phyloP scores from a whole-genome alignment of 2,329 filamentous ascomycete species.

The Talaromyces sp. region DNA sequence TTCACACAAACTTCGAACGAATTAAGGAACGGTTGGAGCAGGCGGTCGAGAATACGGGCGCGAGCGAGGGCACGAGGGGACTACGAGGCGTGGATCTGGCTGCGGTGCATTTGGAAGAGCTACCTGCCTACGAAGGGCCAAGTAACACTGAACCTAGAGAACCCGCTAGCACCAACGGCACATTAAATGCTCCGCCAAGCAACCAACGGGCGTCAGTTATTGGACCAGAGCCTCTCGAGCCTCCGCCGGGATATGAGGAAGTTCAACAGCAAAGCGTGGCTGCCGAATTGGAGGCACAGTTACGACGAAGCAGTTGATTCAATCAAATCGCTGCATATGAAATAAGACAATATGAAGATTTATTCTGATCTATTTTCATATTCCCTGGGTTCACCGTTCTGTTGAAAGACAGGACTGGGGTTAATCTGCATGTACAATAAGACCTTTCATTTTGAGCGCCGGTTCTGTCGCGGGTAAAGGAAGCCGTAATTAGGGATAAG shows the following conservation, averaged over 20 bases:
- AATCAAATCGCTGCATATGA: neutral
- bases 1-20: slow-evolving; percentile 77
- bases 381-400: neutral
- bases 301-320: slow-evolving; percentile 34
- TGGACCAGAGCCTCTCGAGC: slow-evolving; percentile 62
- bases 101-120: slow-evolving; percentile 76
- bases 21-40: slow-evolving; percentile 83
- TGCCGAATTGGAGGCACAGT: slow-evolving; percentile 68
- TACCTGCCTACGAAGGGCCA: slow-evolving; percentile 80
- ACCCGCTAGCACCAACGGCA: slow-evolving; percentile 4
- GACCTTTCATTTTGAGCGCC: slow-evolving; percentile 10
- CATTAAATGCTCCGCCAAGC: slow-evolving; percentile 15
- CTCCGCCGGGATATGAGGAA: slow-evolving; percentile 90
- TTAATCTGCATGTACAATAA: slow-evolving; percentile 21
- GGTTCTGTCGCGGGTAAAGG: neutral
- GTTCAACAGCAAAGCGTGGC: slow-evolving; percentile 80
- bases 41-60: slow-evolving; percentile 62
- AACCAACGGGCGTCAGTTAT: slow-evolving; percentile 27
- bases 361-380: neutral
- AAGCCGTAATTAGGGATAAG: slow-evolving; percentile 2
- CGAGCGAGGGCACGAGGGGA: slow-evolving; percentile 43
- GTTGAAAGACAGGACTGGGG: neutral
- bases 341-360: neutral
- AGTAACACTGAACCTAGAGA: slow-evolving; percentile 34
- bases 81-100: slow-evolving; percentile 58